phyloP scores from a whole-genome alignment of 768 basidiomycete species.

The Suillus occidentalis region DNA sequence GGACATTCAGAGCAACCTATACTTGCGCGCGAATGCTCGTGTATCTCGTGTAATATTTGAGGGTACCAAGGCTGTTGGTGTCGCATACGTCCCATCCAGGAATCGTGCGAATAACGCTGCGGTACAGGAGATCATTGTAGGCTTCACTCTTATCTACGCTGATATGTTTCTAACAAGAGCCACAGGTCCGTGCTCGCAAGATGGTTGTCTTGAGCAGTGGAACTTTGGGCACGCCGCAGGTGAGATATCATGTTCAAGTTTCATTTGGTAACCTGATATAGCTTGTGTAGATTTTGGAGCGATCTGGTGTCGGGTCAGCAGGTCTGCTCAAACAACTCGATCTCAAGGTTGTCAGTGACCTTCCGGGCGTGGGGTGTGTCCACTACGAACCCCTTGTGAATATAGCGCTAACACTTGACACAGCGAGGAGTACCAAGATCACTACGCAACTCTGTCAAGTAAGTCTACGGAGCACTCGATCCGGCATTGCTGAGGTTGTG shows the following conservation, averaged over 20 bases:
- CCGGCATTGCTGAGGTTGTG: neutral
- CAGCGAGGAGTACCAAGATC: slow-evolving; percentile 73
- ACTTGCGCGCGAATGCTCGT: slow-evolving; percentile 64
- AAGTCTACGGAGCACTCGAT: slow-evolving; percentile 17
- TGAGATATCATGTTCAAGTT: slow-evolving; percentile 5
- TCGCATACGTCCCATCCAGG: slow-evolving; percentile 64
- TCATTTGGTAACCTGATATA: neutral
- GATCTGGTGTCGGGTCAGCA: slow-evolving; percentile 64
- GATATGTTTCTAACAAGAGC: slow-evolving; percentile 2
- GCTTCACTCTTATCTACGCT: neutral
- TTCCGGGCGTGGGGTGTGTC: slow-evolving; percentile 67
- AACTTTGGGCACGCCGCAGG: slow-evolving; percentile 67
- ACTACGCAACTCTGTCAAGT: slow-evolving; percentile 70
- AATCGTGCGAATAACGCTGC: slow-evolving; percentile 54
- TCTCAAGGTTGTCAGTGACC: slow-evolving; percentile 64
- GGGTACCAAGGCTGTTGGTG: slow-evolving; percentile 69
- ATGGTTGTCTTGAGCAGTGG: slow-evolving; percentile 65
- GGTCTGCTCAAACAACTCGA: slow-evolving; percentile 54
- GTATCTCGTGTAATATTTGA: slow-evolving; percentile 73
- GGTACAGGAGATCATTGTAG: slow-evolving; percentile 57
- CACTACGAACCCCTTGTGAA: neutral
- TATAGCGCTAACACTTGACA: slow-evolving; percentile 2
- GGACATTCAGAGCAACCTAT: slow-evolving; percentile 68
- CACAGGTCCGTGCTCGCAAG: slow-evolving; percentile 55
- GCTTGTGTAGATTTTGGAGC: slow-evolving; percentile 57